Evolutionary conservation across 768 basidiomycete species (phyloP).

Genomic region (Psilocybe tampanensis): DNA sequence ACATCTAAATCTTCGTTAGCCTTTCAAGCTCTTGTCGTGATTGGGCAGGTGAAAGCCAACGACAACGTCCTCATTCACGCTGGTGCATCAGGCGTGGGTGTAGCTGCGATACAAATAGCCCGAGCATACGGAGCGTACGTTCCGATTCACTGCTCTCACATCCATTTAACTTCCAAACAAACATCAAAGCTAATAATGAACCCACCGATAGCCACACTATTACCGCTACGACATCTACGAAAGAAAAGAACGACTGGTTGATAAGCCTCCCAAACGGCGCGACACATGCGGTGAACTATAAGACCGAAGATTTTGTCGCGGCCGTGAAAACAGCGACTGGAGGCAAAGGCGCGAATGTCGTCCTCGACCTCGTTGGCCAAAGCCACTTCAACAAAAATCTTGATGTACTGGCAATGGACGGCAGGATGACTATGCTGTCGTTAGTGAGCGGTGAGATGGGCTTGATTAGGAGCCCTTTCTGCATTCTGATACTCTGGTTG

Average conservation of each 20-base stretch:
- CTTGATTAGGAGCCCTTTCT: not conserved
- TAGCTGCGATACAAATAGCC: conserved; percentile 88
- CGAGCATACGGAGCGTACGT: conserved; percentile 74
- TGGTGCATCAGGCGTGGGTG: conserved; percentile 87
- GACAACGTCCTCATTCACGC: conserved; percentile 88
- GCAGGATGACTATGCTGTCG: conserved; percentile 71
- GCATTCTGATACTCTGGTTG: not conserved
- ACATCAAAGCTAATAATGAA: not conserved
- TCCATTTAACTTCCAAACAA: not conserved
- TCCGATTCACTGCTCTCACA: not conserved
- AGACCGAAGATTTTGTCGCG: conserved; percentile 76
- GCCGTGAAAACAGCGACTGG: conserved; percentile 70
- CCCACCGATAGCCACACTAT: conserved; percentile 54
- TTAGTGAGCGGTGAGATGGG: conserved; percentile 59
- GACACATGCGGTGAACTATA: conserved; percentile 84
- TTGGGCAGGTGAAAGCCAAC: conserved; percentile 67
- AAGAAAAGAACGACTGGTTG: conserved; percentile 81
- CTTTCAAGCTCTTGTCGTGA: conserved; percentile 55
- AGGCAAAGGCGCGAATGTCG: conserved; percentile 75
- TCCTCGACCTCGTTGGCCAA: conserved; percentile 84
- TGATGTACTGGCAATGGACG: conserved; percentile 68
- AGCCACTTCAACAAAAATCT: conserved; percentile 78
- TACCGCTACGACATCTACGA: conserved; percentile 83
- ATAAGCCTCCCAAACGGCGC: conserved; percentile 66
- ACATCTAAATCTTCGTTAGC: conserved; percentile 29